Evolutionary conservation across 257 asterid genomes (phyloP), one percentile per base, ranked within the genome.

Genomic region (Plantago ovata): DNA sequence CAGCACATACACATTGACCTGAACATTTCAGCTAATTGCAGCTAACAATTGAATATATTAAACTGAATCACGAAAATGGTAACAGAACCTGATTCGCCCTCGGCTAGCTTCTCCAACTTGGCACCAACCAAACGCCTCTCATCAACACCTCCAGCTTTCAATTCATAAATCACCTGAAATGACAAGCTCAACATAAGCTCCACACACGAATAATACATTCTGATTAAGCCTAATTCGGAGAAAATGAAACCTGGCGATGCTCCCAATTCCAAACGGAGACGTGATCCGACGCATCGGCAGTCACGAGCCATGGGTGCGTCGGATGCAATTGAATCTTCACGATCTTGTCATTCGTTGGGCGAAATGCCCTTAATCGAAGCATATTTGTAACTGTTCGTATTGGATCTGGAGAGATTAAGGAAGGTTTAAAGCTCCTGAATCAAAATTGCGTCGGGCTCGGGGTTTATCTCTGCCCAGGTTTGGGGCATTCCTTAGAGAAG

Each of bases 181-280:
- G 51, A 42, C 13, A 53, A 51, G 6, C 10, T 20, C 36, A n/a
- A 42, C 59, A 68, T 60, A 51, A 56, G 36, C 19, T 39, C 44
- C 19, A 12, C 53, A 55, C 15, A 13, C 14, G 28, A 7, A 33
- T 14, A 23, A 43, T 15, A 40, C 12, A 32, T 20, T 9, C 6
- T 13, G n/a, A 13, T 45, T 10, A 3, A 21, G 32, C 7, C n/a
- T 0, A 38, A 2, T 5, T 4, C 9, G 2, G 6, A 53, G 24
- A n/a, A 3, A 38, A 21, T 9, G 13, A 32, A 63, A 93, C 99
- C 97, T 93, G 99, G 22, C 95, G 95, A 68, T 93, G 95, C 22
- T 93, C 97, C 99, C 99, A 93, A 74, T 93, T 93, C 99, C 99
- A 93, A 52, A 93, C 97, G 67, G 99, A 93, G 49, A 93, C 99